Evolutionary conservation across 2,329 filamentous ascomycete genomes (phyloP), one percentile per base, ranked within the genome.

Genomic region (Pestalotiopsis sp.): DNA sequence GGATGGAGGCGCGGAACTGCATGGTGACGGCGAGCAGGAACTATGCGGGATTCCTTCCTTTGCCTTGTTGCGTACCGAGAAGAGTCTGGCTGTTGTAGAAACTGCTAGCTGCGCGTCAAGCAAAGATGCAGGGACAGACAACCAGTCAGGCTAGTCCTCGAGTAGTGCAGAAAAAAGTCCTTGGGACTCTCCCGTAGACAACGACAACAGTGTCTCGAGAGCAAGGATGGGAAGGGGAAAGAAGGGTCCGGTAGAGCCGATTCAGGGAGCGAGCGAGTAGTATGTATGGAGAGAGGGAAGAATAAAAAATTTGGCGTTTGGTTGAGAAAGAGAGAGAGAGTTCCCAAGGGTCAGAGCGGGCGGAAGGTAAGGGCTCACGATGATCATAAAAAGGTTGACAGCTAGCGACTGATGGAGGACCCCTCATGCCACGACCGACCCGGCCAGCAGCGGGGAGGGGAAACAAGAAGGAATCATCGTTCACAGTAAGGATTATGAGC

Each of bases 361-460:
- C 23, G 17, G 38, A 45, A 20, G 39, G 17, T 20, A 41, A 59
- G 64, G 64, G 56, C 56, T 66, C 64, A 66, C 52, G 64, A 66
- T 60, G 56, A 60, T 66, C 64, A 59, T 59, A 45, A 60, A 60
- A 59, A 27, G 25, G n/a, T 20, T 12, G 11, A 62, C 14, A 38
- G 64, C 38, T n/a, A 23, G 31, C 14, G 41, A 45, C 63, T 45
- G 20, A 57, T 36, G n/a, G 13, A 20, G 25, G 59, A 27, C 23
- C 57, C 27, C 23, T 59, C 59, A 39, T 62, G 59, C 59, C 59
- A 62, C 59, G 25, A 59, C 45, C 45, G n/a, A 20, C 45, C 45
- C 20, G 23, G 13, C 20, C 14, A 27, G 31, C 27, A 59, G 57
- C 20, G 57, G 57, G 23, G 57, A 27, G 57, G 57, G 57, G 57